These are phyloP conservation scores for Pseudocercospora eumusae DNA, from an alignment of 2,329 filamentous ascomycete genomes.

Conservation along the genomic window DNA sequence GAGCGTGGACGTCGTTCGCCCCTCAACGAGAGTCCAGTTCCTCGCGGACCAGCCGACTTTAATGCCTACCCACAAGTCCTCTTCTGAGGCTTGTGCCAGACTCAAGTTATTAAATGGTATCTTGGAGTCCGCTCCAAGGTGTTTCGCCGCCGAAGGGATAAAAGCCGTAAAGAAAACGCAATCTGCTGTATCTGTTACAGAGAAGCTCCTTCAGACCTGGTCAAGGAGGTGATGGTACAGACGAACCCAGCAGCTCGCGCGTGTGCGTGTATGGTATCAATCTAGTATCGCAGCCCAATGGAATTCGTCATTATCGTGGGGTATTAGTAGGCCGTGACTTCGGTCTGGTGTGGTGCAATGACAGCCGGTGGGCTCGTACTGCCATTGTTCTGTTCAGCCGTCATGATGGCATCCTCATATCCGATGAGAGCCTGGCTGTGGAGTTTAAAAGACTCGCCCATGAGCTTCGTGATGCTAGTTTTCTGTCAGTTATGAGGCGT, in stretches of 20 bases:
- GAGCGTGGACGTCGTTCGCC: constrained; percentile 1
- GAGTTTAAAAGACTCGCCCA: constrained; percentile 97
- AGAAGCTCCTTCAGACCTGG: constrained; percentile 14
- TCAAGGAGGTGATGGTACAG: constrained; percentile 18
- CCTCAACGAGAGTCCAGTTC: constrained; percentile 10
- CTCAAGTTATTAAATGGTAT: constrained; percentile 3
- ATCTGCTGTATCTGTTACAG: constrained; percentile 17
- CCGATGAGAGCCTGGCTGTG: constrained; percentile 92
- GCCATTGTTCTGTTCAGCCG: constrained; percentile 38
- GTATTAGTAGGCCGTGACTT: constrained; percentile 38
- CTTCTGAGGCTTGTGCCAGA: not conserved
- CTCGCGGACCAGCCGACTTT: constrained; percentile 22
- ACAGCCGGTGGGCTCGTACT: constrained; percentile 26
- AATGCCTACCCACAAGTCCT: not conserved
- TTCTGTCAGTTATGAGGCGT: constrained; percentile 41
- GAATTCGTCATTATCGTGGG: constrained; percentile 31
- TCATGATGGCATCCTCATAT: constrained; percentile 77
- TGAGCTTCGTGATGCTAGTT: constrained; percentile 80
- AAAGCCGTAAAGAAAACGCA: constrained; percentile 17
- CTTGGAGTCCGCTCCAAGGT: not conserved
- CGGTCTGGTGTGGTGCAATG: constrained; percentile 34
- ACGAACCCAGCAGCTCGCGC: constrained; percentile 16
- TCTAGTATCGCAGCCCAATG: constrained; percentile 21
- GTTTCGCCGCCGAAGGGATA: constrained; percentile 12
- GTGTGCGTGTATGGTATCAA: constrained; percentile 24